Evolutionary conservation across 2,329 filamentous ascomycete species (phyloP), one percentile per base, ranked within the genome.

Genomic region (Aspergillus udagawae): DNA sequence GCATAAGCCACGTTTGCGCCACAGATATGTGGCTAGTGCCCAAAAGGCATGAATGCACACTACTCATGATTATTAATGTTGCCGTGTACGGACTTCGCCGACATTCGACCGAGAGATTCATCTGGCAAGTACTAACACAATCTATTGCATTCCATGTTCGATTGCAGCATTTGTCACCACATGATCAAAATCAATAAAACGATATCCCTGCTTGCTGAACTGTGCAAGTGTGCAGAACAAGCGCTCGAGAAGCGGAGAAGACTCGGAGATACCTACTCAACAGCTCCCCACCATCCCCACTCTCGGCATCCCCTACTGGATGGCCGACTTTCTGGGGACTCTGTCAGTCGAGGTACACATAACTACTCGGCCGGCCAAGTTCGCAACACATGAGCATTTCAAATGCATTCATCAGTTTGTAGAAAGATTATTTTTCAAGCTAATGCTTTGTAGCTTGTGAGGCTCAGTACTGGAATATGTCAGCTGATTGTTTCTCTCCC

Each of bases 141-240:
- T 35, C 32, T 35, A 57, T 21, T 45, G 49, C 52, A 53, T 61
- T 59, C 57, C 48, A 53, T 12, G 51, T 5, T 45, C n/a, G 20
- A 1, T 23, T 47, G 3, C 12, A 23, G 23, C 44, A 9, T 12
- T 23, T 47, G 20, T 45, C n/a, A 17, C 23, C 12, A 8, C 47
- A 45, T 45, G 7, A 38, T 38, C 5, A 38, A 14, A 17, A 23
- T 12, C 20, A 10, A 45, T 45, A 9, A 44, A 44, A 7, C 21
- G 3, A n/a, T 23, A 45, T 23, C 20, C 38, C 38, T 42, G 14
- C 8, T 17, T 45, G 9, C n/a, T 23, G 42, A 6, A 38, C 32
- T 38, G 32, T 17, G 32, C 14, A 38, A 17, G 32, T 7, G 14
- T 38, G 32, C 32, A 17, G 32, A 38, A 17, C 32, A 17, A 17